Percentiles rank a stretch among this genome's conserved stretches.
Evolutionary conservation across 345 rosid species (phyloP).

Genomic region (Eucalyptus marginata): DNA sequence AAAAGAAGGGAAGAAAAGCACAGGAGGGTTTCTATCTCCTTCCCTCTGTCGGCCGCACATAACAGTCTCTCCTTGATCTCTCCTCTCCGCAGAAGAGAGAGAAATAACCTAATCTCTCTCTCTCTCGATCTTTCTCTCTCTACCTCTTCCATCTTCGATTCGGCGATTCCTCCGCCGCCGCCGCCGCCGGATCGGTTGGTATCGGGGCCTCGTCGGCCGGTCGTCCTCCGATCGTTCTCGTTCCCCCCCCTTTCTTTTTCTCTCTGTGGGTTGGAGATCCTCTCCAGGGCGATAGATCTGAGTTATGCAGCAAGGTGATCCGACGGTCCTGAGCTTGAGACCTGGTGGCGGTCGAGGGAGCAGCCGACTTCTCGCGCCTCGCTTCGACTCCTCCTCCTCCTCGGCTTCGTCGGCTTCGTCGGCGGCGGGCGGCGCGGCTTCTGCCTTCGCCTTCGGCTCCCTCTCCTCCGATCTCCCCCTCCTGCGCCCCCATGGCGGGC

Average conservation of each 20-base stretch:
- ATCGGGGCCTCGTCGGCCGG: neutral
- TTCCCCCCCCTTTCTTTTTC: neutral
- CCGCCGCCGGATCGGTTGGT: neutral
- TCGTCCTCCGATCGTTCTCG: neutral
- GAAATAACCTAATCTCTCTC: conserved; percentile 4
- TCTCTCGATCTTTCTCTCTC: neutral
- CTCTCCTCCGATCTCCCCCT: conserved; percentile 56
- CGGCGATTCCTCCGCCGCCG: neutral
- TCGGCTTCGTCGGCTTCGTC: conserved; percentile 13
- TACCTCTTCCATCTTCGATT: neutral
- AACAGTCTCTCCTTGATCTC: conserved; percentile 14
- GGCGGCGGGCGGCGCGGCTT: neutral
- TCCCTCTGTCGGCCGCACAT: neutral
- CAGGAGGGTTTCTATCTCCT: neutral
- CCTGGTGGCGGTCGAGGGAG: conserved; percentile 99
- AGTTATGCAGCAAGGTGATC: conserved; percentile 96
- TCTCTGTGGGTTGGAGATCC: neutral
- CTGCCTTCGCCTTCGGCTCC: conserved; percentile 48
- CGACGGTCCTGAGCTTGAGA: conserved; percentile 91
- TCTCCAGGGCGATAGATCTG: conserved; percentile 20
- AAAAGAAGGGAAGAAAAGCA: neutral
- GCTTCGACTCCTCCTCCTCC: conserved; percentile 27
- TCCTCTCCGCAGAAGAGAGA: conserved; percentile 43
- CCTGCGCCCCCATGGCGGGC: conserved; percentile 61
- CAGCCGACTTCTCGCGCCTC: conserved; percentile 54